Base-by-base conservation (phyloP, 1,284 basidiomycete genomes). In the Meira nashicola region DNA sequence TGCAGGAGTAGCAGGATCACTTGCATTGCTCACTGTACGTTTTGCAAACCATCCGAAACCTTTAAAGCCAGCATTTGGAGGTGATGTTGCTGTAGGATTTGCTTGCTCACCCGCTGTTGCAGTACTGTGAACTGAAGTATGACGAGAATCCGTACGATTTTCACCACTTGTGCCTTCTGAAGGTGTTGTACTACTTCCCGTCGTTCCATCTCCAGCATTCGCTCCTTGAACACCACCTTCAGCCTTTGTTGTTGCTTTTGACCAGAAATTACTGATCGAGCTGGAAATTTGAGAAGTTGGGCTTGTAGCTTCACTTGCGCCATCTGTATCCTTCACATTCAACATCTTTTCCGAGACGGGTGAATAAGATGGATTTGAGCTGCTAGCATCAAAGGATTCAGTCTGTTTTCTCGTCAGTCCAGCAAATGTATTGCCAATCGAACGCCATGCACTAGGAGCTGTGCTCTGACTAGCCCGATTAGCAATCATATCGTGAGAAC, bases 41-140 rank as follows among this genome's bases (percentile, higher is more conserved):
- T 53, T 53, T n/a, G 17, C 28, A 39, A 53, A 53, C 50, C 50
- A 53, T 15, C 50, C 50, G 50, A 53, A 41, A 5, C 50, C 50
- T 41, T 53, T 53, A 15, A 53, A 39, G 15, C 12, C 50, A 2
- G 50, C 5, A 38, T 17, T n/a, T 3, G 50, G 17, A 14, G 37
- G 21, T 19, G 50, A 39, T n/a, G 47, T n/a, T 2, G 47, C 21
- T 2, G 50, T 41, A 25, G 19, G 6, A 41, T 25, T 39, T n/a
- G 37, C 3, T 7, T 17, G 19, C 38, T n/a, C 50, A 53, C 28
- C 50, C 2, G 11, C 28, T n/a, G 12, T n/a, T 37, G 23, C 28
- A 37, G 6, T 48, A 6, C 46, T 48, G 21, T 19, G 12, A 7
- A 48, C 21, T n/a, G 46, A 48, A 3, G 46, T 21, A 25, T 48